Evolutionary conservation across 2,329 filamentous ascomycete species (phyloP).

Genomic region (Aspergillus tanneri): DNA sequence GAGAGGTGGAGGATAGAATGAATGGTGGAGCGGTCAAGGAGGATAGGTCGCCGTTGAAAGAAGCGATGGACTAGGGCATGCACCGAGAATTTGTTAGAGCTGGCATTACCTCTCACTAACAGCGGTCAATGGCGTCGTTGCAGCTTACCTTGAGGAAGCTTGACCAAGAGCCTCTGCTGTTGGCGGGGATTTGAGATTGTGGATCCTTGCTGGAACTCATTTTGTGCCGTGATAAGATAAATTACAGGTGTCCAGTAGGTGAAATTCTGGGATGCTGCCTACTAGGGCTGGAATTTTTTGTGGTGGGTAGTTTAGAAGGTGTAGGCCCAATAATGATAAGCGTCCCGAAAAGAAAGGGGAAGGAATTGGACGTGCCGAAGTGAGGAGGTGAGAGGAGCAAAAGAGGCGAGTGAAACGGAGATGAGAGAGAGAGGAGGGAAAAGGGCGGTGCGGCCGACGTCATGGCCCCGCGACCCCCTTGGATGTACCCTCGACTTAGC

Average conservation of each 20-base stretch:
- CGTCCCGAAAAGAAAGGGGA: background rate
- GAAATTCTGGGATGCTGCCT: slow-evolving; percentile 2
- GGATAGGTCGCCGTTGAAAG: slow-evolving; percentile 78
- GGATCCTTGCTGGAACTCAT: slow-evolving; percentile 41
- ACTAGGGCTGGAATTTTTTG: slow-evolving; percentile 4
- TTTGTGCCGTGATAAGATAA: slow-evolving; percentile 3
- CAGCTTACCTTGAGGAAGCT: slow-evolving; percentile 48
- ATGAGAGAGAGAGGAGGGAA: background rate
- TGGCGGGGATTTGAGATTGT: slow-evolving; percentile 40
- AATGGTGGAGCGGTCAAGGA: slow-evolving; percentile 80
- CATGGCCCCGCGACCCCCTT: background rate
- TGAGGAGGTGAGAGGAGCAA: background rate
- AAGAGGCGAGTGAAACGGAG: background rate
- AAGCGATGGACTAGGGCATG: slow-evolving; percentile 72
- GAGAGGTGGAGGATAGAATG: slow-evolving; percentile 73
- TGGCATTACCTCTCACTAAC: slow-evolving; percentile 1
- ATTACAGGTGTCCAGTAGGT: too few species aligned
- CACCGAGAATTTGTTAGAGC: background rate
- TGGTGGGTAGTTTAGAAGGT: background rate
- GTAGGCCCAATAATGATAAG: background rate
- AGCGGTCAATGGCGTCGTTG: background rate
- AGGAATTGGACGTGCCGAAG: too few species aligned
- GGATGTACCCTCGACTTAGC: background rate
- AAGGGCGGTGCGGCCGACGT: background rate
- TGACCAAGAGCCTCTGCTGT: slow-evolving; percentile 48